Evolutionary conservation across 768 basidiomycete genomes (phyloP), one percentile per base, ranked within the genome.

Genomic region (Cyclocybe cylindracea): DNA sequence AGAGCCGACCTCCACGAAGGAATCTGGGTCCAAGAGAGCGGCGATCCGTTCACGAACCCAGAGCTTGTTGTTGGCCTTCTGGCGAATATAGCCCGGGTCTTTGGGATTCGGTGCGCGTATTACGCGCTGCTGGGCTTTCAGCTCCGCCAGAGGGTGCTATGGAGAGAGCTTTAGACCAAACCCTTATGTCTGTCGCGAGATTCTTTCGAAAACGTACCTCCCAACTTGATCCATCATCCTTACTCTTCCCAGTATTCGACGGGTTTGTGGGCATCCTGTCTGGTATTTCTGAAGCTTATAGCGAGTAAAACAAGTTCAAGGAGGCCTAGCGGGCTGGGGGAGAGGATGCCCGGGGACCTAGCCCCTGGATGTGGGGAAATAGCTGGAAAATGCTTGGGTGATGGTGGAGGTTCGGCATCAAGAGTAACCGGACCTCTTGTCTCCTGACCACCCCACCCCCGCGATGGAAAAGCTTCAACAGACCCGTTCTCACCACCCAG

Each of bases 31-130:
- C 9, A 73, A 60, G 10, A 75, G 58, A 1, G 59, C 56, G 9
- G 54, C 51, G 8, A 75, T 57, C n/a, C 73, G 69, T 52, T 75
- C 72, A 11, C 70, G 70, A 42, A 75, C 71, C 73, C 73, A 75
- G 7, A 75, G 63, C 41, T 75, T 75, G 10, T 61, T 63, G 48
- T 70, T 69, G 3, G 62, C 63, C 48, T 70, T 72, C 55, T 75
- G 73, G 10, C 73, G 65, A 19, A 68, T 64, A 51, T 75, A 75
- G 39, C 73, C 73, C 36, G 70, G 69, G 45, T 73, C 70, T 11
- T 65, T 56, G 13, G 63, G 55, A 44, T 72, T 70, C 33, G 73
- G 72, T 1, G 55, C 51, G 34, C 63, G 69, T 39, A 71, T 61
- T 4, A 70, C 54, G 24, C 48, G 50, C 46, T 71, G 70, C 37